Evolutionary conservation across 768 basidiomycete genomes (phyloP).

Genomic region (Coprinopsis marcescibilis): DNA sequence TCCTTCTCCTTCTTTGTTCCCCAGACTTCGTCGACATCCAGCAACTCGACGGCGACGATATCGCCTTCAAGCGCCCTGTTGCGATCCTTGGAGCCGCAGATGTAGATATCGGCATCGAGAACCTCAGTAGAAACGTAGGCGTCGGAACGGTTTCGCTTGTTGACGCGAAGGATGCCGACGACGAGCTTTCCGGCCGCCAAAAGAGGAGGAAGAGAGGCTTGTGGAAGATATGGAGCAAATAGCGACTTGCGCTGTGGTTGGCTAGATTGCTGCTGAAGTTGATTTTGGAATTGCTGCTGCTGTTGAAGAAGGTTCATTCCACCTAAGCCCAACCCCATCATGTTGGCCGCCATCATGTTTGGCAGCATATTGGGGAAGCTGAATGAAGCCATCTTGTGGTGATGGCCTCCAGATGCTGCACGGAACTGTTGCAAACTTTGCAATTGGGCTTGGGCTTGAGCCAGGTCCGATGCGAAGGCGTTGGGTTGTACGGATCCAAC

Average conservation of each 20-base stretch:
- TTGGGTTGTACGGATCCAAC: constrained; percentile 63
- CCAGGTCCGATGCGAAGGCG: constrained; percentile 76
- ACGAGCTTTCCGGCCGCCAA: constrained; percentile 96
- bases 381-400: constrained; percentile 96
- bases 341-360: constrained; percentile 95
- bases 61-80: constrained; percentile 98
- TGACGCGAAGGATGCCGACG: constrained; percentile 93
- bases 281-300: constrained; percentile 93
- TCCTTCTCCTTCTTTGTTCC: constrained; percentile 99
- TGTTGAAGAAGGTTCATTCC: constrained; percentile 85
- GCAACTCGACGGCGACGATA: constrained; percentile 94
- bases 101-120: constrained; percentile 97
- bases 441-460: constrained; percentile 94
- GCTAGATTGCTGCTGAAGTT: constrained; percentile 86
- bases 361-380: constrained; percentile 98
- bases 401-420: constrained; percentile 89
- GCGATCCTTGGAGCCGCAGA: constrained; percentile 97
- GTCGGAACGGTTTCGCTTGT: constrained; percentile 97
- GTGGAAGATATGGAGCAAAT: constrained; percentile 97
- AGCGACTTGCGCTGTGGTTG: constrained; percentile 97
- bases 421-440: constrained; percentile 96
- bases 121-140: constrained; percentile 99
- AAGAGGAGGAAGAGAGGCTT: constrained; percentile 93
- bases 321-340: constrained; percentile 85
- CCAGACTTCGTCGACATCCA: constrained; percentile 98